Base-by-base conservation (phyloP, 2,329 filamentous ascomycete genomes). In the Colletotrichum musae region DNA sequence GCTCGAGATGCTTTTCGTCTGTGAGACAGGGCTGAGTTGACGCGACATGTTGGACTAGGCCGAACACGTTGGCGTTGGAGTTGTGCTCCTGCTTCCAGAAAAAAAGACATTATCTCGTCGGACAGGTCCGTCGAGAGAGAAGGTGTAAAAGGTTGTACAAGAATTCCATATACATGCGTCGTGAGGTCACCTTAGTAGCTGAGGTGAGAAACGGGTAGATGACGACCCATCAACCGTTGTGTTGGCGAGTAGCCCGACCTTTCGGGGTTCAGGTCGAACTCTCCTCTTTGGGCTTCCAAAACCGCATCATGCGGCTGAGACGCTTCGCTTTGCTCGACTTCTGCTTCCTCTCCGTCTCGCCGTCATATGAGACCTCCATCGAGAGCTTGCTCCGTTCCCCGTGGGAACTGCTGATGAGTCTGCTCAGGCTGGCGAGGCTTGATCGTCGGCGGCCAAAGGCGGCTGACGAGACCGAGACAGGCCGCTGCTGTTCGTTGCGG, bases 331-430 rank as follows among this genome's bases (percentile, higher is more conserved):
- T 92, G 83, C 91, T 93, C 26, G 74, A 75, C 77, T 89, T 90
- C 7, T 77, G 73, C 83, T 86, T 88, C 75, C 88, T 89, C 39
- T 89, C 88, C 0, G 81, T 76, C n/a, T 90, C 86, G 48, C 80
- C 83, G 52, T 89, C 88, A 70, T 83, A 75, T 6, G 85, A 84
- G 53, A 92, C 88, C 76, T 93, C 92, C 74, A 91, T 90, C 0
- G 90, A 92, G 24, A 94, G 82, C 77, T 94, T 94, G 84, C 91
- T 93, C 72, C 89, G 88, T 78, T 94, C 92, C 9, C 91, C 91
- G 73, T 94, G 92, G 3, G 91, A 91, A 72, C 89, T 91, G 77
- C 90, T 93, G 75, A 95, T 92, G 47, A 95, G 84, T 57, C 93
- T 89, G 72, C 92, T 94, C 36, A 95, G 83, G 75, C 93, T 94